Evolutionary conservation across 2,329 filamentous ascomycete species (phyloP).

Genomic region (Magnaporthiopsis incrustans): DNA sequence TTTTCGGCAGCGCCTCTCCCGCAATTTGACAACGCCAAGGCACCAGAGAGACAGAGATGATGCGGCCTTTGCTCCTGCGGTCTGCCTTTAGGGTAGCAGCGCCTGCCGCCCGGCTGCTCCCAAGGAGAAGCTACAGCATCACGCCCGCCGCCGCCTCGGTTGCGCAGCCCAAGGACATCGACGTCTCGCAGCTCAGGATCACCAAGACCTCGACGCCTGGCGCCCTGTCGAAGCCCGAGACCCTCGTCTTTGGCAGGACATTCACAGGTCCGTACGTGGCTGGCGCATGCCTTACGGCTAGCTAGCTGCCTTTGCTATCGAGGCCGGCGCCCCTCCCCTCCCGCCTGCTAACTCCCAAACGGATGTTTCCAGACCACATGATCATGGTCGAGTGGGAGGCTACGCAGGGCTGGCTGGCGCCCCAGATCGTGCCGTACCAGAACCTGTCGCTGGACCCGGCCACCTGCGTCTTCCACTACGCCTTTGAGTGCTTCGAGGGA

Average conservation of each 20-base stretch:
- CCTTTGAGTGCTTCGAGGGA: conserved; percentile 95
- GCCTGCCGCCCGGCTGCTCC: conserved; percentile 25
- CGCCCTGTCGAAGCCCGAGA: conserved; percentile 61
- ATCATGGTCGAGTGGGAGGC: conserved; percentile 90
- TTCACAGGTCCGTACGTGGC: conserved; percentile 89
- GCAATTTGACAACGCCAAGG: too few species aligned
- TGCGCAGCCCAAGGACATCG: conserved; percentile 57
- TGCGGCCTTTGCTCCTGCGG: conserved; percentile 36
- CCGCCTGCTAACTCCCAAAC: neutral
- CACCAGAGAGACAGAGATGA: conserved; percentile 25
- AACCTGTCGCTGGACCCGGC: conserved; percentile 95
- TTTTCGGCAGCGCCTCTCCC: too few species aligned
- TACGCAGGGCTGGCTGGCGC: conserved; percentile 71
- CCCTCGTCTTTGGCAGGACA: conserved; percentile 80
- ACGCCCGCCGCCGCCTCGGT: conserved; percentile 40
- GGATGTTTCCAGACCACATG: conserved; percentile 72
- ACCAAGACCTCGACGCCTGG: conserved; percentile 71
- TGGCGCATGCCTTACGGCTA: neutral
- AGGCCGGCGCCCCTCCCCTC: neutral
- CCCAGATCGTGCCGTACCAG: conserved; percentile 86
- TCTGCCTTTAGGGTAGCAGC: neutral
- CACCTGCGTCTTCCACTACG: conserved; percentile 97
- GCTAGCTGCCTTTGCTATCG: neutral
- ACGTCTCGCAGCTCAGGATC: conserved; percentile 68
- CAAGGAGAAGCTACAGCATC: conserved; percentile 43